A percentile compares a stretch with the other conserved stretches of the same genome.
phyloP scores from a whole-genome alignment of 441 rosid species.

The Erysimum pusillum region DNA sequence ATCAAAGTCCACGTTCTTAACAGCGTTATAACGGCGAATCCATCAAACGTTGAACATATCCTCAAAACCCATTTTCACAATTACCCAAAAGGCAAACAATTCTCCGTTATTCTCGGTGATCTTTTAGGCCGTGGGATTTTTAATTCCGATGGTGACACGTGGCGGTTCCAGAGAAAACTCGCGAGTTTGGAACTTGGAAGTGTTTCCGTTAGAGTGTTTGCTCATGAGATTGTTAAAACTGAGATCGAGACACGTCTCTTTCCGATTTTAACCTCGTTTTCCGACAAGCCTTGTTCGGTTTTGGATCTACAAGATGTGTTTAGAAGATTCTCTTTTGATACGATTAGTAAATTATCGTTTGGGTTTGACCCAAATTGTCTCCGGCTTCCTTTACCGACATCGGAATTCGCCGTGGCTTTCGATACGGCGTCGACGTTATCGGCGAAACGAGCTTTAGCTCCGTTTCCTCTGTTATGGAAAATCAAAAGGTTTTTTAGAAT shows the following conservation, averaged over 20 bases:
- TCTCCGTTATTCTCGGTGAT: conserved; percentile 72
- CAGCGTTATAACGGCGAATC: conserved; percentile 70
- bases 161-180: conserved; percentile 69
- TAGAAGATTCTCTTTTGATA: conserved; percentile 56
- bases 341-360: conserved; percentile 58
- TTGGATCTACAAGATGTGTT: conserved; percentile 70
- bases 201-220: conserved; percentile 53
- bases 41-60: conserved; percentile 71
- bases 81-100: conserved; percentile 90
- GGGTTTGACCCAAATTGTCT: conserved; percentile 71
- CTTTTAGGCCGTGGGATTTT: conserved; percentile 72
- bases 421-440: conserved; percentile 65
- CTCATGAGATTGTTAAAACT: conserved; percentile 53
- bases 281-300: conserved; percentile 8
- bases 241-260: conserved; percentile 57
- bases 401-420: conserved; percentile 47
- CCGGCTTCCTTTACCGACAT: conserved; percentile 52
- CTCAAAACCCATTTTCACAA: conserved; percentile 78
- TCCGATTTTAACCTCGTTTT: conserved; percentile 48
- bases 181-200: conserved; percentile 68
- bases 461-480: conserved; percentile 71
- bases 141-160: conserved; percentile 70
- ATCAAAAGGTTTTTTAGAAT: conserved; percentile 56
- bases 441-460: conserved; percentile 64
- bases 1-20: conserved; percentile 67